These are phyloP conservation scores for Fusarium incarnatum DNA, from an alignment of 2,329 filamentous ascomycete genomes.

Conservation along the genomic window DNA sequence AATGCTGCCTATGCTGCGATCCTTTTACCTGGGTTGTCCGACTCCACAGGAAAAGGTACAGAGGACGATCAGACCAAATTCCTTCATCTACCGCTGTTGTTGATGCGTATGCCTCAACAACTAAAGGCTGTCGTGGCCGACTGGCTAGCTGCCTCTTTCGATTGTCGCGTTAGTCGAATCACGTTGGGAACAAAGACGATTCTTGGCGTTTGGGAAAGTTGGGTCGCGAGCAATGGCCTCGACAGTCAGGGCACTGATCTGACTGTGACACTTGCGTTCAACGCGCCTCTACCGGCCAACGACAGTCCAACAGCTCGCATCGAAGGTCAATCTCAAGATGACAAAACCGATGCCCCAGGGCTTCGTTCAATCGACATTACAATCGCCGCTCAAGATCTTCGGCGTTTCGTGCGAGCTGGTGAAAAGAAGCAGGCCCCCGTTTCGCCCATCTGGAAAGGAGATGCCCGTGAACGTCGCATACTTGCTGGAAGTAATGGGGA, in stretches of 20 bases:
- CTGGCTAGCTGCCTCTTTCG: constrained; percentile 66
- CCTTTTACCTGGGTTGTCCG: constrained; percentile 57
- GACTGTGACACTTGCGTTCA: constrained; percentile 64
- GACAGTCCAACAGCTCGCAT: constrained; percentile 16
- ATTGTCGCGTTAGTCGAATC: constrained; percentile 66
- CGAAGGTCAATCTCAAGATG: constrained; percentile 28
- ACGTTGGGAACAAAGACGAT: constrained; percentile 64
- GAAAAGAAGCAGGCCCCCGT: constrained; percentile 25
- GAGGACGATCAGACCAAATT: constrained; percentile 51
- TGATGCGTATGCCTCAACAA: constrained; percentile 66
- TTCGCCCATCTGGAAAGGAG: constrained; percentile 46
- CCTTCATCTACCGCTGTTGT: constrained; percentile 62
- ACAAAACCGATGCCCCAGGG: constrained; percentile 41
- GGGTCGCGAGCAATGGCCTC: constrained; percentile 57
- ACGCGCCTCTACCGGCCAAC: constrained; percentile 51
- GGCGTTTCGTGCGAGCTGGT: constrained; percentile 59
- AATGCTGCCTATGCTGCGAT: constrained; percentile 63
- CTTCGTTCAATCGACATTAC: constrained; percentile 64
- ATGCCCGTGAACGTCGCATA: constrained; percentile 55
- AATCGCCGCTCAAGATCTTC: constrained; percentile 61
- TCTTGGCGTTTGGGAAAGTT: constrained; percentile 62
- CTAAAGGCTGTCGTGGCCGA: constrained; percentile 62
- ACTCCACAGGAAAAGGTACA: not conserved
- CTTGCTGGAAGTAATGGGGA: constrained; percentile 61
- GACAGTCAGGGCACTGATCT: constrained; percentile 57